Conservation (phyloP, 148 eudicot species). For the Cornus kousa region DNA sequence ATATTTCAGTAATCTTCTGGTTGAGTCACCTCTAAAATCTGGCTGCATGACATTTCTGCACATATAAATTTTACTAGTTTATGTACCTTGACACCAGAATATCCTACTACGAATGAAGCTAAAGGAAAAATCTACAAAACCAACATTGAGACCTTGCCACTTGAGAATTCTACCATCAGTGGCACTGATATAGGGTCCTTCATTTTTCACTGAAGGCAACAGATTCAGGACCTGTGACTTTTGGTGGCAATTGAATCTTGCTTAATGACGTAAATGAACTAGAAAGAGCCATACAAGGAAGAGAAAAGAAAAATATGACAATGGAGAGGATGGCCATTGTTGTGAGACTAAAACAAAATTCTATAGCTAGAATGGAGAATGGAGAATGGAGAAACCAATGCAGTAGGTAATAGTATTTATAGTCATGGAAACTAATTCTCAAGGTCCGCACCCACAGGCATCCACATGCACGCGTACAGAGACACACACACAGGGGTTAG, state of each 20-base stretch:
- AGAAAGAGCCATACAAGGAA: neutral
- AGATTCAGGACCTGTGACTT: conserved; percentile 13
- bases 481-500: too few relatives aligned
- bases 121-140: conserved; percentile 1
- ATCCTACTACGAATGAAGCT: too few relatives aligned
- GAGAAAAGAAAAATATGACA: neutral
- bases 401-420: neutral
- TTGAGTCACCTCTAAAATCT: neutral
- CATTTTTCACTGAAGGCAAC: neutral
- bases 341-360: neutral
- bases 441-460: too few relatives aligned
- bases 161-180: conserved; percentile 1
- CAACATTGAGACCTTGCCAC: neutral
- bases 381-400: neutral
- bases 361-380: neutral
- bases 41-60: conserved; percentile 1
- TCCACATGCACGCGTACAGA: too few relatives aligned
- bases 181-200: neutral
- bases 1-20: conserved; percentile 4
- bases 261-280: neutral
- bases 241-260: too few relatives aligned
- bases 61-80: too few relatives aligned
- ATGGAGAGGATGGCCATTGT: neutral
- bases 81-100: neutral
- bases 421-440: neutral